Evolutionary conservation across 495 filamentous ascomycete species (phyloP).

Genomic region (Talaromyces adpressus): DNA sequence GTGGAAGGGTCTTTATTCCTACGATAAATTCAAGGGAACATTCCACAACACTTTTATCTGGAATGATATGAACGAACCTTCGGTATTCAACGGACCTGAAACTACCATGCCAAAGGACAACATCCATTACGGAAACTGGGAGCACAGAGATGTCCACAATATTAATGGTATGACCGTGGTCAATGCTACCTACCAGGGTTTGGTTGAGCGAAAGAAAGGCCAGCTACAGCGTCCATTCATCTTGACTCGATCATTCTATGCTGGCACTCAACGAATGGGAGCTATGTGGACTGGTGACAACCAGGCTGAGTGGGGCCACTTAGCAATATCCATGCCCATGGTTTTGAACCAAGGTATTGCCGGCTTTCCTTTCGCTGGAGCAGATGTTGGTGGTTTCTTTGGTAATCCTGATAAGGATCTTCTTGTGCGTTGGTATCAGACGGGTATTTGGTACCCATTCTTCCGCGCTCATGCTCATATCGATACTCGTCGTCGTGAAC

Average conservation of each 20-base stretch:
- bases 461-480: slow-evolving; percentile 98
- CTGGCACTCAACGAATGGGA: slow-evolving; percentile 79
- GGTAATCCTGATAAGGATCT: slow-evolving; percentile 91
- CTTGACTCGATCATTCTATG: slow-evolving; percentile 84
- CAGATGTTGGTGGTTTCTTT: slow-evolving; percentile 97
- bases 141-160: slow-evolving; percentile 95
- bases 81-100: slow-evolving; percentile 96
- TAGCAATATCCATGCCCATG: slow-evolving; percentile 83
- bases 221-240: slow-evolving; percentile 80
- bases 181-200: slow-evolving; percentile 82
- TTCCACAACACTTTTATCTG: slow-evolving; percentile 83
- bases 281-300: slow-evolving; percentile 99
- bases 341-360: slow-evolving; percentile 83
- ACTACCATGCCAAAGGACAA: slow-evolving; percentile 98
- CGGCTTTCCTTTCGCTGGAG: slow-evolving; percentile 89
- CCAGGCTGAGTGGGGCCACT: slow-evolving; percentile 86
- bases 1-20: slow-evolving; percentile 86
- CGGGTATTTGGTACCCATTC: slow-evolving; percentile 96
- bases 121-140: slow-evolving; percentile 84
- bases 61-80: slow-evolving; percentile 99
- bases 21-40: slow-evolving; percentile 75
- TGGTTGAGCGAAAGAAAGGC: slow-evolving; percentile 72
- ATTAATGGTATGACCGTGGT: slow-evolving; percentile 88
- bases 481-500: slow-evolving; percentile 87
- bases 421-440: slow-evolving; percentile 90